phyloP scores from a whole-genome alignment of 306 rosid species.

The Casuarina equisetifolia region DNA sequence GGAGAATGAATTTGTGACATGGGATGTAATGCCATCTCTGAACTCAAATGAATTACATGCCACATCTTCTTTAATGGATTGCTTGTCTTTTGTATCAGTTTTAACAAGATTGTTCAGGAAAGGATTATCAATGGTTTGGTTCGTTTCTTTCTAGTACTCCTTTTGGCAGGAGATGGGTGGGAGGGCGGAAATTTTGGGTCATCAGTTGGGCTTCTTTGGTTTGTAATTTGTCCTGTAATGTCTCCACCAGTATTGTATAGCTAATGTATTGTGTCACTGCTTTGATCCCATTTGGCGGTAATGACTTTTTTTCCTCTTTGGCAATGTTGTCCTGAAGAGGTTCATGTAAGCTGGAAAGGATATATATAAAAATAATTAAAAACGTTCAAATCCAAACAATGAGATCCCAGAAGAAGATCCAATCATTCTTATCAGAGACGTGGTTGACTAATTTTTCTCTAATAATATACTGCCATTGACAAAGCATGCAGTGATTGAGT shows the following conservation, averaged over 20 bases:
- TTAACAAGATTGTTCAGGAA: background rate
- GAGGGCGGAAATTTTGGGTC: background rate
- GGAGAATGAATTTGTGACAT: background rate
- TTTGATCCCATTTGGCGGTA: background rate
- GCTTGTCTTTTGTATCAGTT: background rate
- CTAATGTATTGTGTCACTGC: background rate
- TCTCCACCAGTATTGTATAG: background rate
- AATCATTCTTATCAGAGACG: background rate
- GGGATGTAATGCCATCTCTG: background rate
- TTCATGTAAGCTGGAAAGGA: background rate
- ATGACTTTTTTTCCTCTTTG: background rate
- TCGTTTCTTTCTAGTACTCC: too few relatives aligned
- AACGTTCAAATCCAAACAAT: background rate
- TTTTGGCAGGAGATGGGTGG: too few relatives aligned
- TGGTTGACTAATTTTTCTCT: background rate
- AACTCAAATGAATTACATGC: background rate
- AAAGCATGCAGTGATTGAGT: too few relatives aligned
- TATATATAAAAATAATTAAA: background rate
- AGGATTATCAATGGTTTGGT: too few relatives aligned
- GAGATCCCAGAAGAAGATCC: background rate
- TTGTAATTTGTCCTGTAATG: background rate
- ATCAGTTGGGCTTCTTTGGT: background rate
- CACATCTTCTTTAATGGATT: conserved; percentile 3
- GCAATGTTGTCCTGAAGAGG: background rate
- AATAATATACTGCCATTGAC: background rate